Evolutionary conservation across 345 rosid species (phyloP), one percentile per base, ranked within the genome.

Genomic region (Combretum micranthum): DNA sequence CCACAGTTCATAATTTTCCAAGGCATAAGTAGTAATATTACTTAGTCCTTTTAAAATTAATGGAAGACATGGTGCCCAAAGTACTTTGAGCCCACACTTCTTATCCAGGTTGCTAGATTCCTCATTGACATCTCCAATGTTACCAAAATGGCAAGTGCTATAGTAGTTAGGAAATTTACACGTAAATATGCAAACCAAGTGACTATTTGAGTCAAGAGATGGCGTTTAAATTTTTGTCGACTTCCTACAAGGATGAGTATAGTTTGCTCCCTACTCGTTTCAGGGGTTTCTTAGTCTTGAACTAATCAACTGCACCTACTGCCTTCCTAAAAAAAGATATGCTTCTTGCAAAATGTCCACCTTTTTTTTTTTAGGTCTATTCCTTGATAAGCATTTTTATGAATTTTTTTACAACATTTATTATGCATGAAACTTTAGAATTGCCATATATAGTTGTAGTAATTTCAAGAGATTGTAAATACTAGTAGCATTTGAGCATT

Each of bases 1-100:
- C 75, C 77, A 72, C 1, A 67, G 47, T 20, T 73, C 69, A 43
- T 77, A 72, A 62, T 69, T 75, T 42, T 66, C 72, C 20, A 70
- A 2, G 4, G 75, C 21, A 18, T 63, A 73, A 2, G 77, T 57
- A 8, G 75, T 57, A 10, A 69, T 64, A 9, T 54, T 63, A 15
- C 50, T 49, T 4, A 70, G 75, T 16, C 75, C 72, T 4, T 70
- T 73, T 0, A 70, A 47, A 19, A 72, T 70, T 56, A 68, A 32
- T 6, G 69, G 44, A 21, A 76, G 72, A 44, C 69, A 66, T 2
- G 75, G 73, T 0, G 77, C 64, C 69, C 77, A 76, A 19, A 70
- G 60, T 16, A 66, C 54, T 21, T 47, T 15, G 12, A 70, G 58
- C 51, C 50, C 52, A 20, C 22, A 23, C 16, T 43, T 9, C n/a